These are phyloP conservation scores for Aureobasidium subglaciale DNA, from an alignment of 2,329 filamentous ascomycete genomes.

Conservation along the genomic window DNA sequence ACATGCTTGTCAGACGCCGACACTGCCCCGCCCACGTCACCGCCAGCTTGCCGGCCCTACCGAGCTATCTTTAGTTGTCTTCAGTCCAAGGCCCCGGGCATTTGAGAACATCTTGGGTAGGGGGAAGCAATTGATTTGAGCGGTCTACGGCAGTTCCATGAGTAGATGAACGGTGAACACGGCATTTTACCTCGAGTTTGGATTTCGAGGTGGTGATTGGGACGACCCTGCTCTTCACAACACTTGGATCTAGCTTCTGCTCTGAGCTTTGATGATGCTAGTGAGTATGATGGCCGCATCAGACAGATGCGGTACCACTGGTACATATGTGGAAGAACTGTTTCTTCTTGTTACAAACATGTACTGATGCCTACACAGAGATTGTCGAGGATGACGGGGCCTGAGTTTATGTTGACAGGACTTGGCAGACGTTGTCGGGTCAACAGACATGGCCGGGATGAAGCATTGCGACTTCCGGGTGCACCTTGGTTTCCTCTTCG, in stretches of 20 bases:
- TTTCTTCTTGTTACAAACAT: no score
- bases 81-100: no score
- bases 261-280: background rate
- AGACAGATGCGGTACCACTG: no score
- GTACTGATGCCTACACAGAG: background rate
- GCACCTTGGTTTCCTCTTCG: background rate
- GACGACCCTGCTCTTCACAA: background rate
- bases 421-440: conserved; percentile 11
- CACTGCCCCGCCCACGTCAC: conserved; percentile 1
- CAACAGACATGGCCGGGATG: background rate
- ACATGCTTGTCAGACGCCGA: background rate
- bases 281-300: background rate
- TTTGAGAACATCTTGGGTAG: no score
- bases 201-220: no score
- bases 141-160: no score
- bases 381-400: background rate
- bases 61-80: background rate
- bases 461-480: background rate
- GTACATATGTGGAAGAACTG: no score
- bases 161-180: no score
- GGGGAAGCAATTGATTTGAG: no score
- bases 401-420: conserved; percentile 4
- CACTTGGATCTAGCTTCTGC: background rate
- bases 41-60: background rate
- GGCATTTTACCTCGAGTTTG: no score